Conservation (phyloP, 768 basidiomycete species). For the Russula foetens region DNA sequence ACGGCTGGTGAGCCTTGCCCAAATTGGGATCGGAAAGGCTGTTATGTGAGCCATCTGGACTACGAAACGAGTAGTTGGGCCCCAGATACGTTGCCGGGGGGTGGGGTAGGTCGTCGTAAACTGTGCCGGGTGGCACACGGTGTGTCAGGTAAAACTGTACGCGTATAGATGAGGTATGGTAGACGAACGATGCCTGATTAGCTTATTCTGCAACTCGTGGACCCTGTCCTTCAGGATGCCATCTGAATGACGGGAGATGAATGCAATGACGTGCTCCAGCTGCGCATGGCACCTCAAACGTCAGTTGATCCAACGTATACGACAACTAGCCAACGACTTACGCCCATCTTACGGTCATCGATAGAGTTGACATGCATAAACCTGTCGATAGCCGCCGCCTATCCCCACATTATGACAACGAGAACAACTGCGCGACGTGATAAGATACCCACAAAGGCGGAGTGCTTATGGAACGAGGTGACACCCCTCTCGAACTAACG, state of each 20-base stretch:
- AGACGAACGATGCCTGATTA: constrained; percentile 43
- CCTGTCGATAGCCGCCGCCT: constrained; percentile 57
- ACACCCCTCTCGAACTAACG: too few species aligned
- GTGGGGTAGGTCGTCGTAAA: constrained; percentile 77
- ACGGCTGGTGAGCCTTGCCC: constrained; percentile 72
- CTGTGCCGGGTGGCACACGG: too few species aligned
- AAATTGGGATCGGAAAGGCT: constrained; percentile 56
- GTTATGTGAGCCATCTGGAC: too few species aligned
- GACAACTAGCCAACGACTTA: constrained; percentile 37
- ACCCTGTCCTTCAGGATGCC: constrained; percentile 34
- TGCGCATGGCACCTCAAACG: constrained; percentile 23
- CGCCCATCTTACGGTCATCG: constrained; percentile 73
- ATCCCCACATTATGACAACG: background rate
- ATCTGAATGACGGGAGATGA: constrained; percentile 43
- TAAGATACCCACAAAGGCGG: too few species aligned
- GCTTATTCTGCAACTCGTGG: constrained; percentile 32
- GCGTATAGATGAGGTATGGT: background rate
- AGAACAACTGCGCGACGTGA: too few species aligned
- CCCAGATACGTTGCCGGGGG: constrained; percentile 75
- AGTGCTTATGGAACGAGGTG: too few species aligned
- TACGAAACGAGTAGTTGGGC: too few species aligned
- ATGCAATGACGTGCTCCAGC: constrained; percentile 65
- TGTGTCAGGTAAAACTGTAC: too few species aligned
- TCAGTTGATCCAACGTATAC: too few species aligned
- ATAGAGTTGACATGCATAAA: constrained; percentile 51